These are phyloP conservation scores for Comarum palustre DNA, from an alignment of 306 rosid species.

Conservation along the genomic window DNA sequence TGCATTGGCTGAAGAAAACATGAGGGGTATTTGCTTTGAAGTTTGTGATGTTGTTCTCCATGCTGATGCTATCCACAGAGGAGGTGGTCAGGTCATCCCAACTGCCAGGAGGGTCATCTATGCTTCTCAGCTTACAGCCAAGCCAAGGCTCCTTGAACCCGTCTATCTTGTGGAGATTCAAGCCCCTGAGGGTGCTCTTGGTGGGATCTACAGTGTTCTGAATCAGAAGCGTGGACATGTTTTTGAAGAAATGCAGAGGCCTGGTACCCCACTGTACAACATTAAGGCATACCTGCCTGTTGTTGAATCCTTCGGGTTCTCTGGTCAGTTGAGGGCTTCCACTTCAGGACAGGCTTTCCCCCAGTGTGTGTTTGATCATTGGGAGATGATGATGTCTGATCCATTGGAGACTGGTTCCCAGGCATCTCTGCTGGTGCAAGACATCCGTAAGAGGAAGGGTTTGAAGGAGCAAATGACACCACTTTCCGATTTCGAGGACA, in stretches of 20 bases:
- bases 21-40: slow-evolving; percentile 76
- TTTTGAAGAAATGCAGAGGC: slow-evolving; percentile 75
- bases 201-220: slow-evolving; percentile 79
- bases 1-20: slow-evolving; percentile 71
- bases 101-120: slow-evolving; percentile 78
- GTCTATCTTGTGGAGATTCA: slow-evolving; percentile 80
- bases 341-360: slow-evolving; percentile 98
- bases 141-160: slow-evolving; percentile 83
- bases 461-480: slow-evolving; percentile 63
- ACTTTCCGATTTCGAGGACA: slow-evolving; percentile 38
- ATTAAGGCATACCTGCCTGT: slow-evolving; percentile 78
- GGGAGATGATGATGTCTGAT: slow-evolving; percentile 88
- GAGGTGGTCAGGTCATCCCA: slow-evolving; percentile 82
- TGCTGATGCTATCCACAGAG: slow-evolving; percentile 79
- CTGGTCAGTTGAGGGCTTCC: slow-evolving; percentile 68
- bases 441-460: slow-evolving; percentile 92
- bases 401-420: slow-evolving; percentile 76
- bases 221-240: slow-evolving; percentile 80
- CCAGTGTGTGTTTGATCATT: slow-evolving; percentile 85
- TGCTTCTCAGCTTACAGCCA: slow-evolving; percentile 68
- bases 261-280: slow-evolving; percentile 76
- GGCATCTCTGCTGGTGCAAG: slow-evolving; percentile 51
- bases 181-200: slow-evolving; percentile 80
- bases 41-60: slow-evolving; percentile 78
- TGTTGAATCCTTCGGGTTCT: slow-evolving; percentile 74